A percentile compares a stretch with the other conserved stretches of the same genome.
Evolutionary conservation across 2,329 filamentous ascomycete species (phyloP).

Genomic region (Fusarium sp.): DNA sequence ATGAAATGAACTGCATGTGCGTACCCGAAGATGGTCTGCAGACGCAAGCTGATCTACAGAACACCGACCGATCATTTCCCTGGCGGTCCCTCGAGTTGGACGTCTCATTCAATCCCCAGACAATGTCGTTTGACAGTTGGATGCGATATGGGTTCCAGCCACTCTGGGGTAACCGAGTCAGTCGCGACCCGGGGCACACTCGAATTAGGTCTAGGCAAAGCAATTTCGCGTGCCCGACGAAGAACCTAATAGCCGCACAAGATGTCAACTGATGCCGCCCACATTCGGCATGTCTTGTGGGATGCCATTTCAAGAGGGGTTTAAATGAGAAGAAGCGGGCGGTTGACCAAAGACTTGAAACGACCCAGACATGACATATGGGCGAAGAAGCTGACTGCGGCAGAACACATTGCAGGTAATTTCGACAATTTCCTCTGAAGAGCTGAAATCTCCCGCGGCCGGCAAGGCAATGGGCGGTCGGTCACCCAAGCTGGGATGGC

Average conservation of each 20-base stretch:
- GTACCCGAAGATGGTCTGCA: slow-evolving; percentile 7
- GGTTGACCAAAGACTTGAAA: background rate
- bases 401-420: background rate
- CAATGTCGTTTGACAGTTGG: background rate
- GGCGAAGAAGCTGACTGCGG: background rate
- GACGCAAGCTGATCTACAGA: background rate
- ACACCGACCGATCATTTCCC: background rate
- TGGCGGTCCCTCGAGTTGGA: background rate
- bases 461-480: slow-evolving; percentile 35
- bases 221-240: slow-evolving; percentile 7
- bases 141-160: slow-evolving; percentile 2
- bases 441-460: slow-evolving; percentile 29
- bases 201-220: slow-evolving; percentile 20
- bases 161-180: slow-evolving; percentile 30
- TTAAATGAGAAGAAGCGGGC: background rate
- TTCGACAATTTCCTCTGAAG: background rate
- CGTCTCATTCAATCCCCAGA: background rate
- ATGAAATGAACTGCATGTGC: slow-evolving; percentile 2
- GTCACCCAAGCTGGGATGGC: background rate
- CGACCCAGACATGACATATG: background rate
- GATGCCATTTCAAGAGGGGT: background rate
- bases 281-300: slow-evolving; percentile 2
- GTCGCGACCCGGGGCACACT: slow-evolving; percentile 14
- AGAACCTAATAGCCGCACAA: slow-evolving; percentile 14
- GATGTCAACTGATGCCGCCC: slow-evolving; percentile 22